Evolutionary conservation across 352 stramenopile species (phyloP).

Genomic region (Phytophthora constricta): DNA sequence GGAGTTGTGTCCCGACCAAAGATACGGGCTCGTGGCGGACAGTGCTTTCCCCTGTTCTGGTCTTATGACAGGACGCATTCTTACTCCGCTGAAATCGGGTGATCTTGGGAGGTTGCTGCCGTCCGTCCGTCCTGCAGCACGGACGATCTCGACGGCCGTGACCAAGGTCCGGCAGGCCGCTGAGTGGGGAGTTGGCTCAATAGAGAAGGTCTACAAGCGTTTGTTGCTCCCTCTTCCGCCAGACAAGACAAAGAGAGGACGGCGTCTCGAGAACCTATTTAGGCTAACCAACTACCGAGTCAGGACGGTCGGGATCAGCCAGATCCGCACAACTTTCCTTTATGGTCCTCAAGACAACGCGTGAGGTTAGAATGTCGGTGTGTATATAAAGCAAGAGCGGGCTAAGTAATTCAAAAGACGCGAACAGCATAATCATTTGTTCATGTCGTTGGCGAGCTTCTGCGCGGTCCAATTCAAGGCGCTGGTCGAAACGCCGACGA

Average conservation of each 20-base stretch:
- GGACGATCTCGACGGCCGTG: neutral
- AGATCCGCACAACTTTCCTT: too few species aligned
- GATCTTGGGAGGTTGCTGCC: neutral
- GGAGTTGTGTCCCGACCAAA: neutral
- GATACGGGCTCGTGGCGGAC: slow-evolving; percentile 11
- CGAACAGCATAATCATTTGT: neutral
- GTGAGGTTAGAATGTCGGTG: neutral
- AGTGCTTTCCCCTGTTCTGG: slow-evolving; percentile 5
- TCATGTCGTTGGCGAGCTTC: neutral
- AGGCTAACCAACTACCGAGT: slow-evolving; percentile 2
- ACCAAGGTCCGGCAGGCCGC: neutral
- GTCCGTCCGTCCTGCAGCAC: neutral
- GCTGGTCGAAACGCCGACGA: neutral
- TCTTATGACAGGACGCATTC: neutral
- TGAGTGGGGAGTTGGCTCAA: slow-evolving; percentile 5
- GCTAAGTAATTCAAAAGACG: neutral
- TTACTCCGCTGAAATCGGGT: slow-evolving; percentile 1
- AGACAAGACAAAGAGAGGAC: neutral
- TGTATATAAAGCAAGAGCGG: neutral
- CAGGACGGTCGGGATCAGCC: too few species aligned
- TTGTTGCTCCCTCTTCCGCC: neutral
- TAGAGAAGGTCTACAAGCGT: slow-evolving; percentile 10
- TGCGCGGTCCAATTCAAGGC: neutral
- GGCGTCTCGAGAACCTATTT: slow-evolving; percentile 1
- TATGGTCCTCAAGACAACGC: too few species aligned